phyloP scores from a whole-genome alignment of 129 eudicot species.

The Centella asiatica region DNA sequence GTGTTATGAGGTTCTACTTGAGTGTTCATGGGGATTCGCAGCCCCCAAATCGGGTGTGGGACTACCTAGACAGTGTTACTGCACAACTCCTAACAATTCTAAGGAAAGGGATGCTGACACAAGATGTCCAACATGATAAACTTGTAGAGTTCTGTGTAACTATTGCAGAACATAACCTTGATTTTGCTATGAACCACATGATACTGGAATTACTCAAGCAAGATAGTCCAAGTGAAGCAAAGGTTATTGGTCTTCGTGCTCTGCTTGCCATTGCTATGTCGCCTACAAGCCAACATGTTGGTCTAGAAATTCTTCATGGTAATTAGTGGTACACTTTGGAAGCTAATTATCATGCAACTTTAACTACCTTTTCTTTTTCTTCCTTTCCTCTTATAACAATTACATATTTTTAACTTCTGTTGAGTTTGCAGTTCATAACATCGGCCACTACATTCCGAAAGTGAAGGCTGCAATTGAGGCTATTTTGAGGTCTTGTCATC shows the following conservation, averaged over 20 bases:
- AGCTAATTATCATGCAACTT: neutral
- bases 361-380: neutral
- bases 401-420: constrained; percentile 10
- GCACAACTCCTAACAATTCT: constrained; percentile 76
- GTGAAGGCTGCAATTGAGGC: constrained; percentile 96
- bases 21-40: constrained; percentile 84
- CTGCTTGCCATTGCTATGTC: constrained; percentile 93
- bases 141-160: constrained; percentile 97
- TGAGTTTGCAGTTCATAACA: constrained; percentile 67
- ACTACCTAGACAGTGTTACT: constrained; percentile 97
- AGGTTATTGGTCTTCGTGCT: constrained; percentile 97
- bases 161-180: constrained; percentile 91
- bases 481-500: constrained; percentile 82
- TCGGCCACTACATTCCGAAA: constrained; percentile 98
- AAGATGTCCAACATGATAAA: constrained; percentile 97
- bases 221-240: constrained; percentile 97
- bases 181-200: constrained; percentile 94
- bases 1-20: constrained; percentile 85
- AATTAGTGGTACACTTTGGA: constrained; percentile 14
- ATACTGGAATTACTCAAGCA: constrained; percentile 86
- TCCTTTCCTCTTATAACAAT: neutral
- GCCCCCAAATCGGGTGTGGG: constrained; percentile 96
- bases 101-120: constrained; percentile 95
- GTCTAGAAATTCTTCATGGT: constrained; percentile 97
- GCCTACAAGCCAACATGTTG: constrained; percentile 88